phyloP scores from a whole-genome alignment of 345 rosid genomes.

The sweet orange (Citrus sinensis) region DNA sequence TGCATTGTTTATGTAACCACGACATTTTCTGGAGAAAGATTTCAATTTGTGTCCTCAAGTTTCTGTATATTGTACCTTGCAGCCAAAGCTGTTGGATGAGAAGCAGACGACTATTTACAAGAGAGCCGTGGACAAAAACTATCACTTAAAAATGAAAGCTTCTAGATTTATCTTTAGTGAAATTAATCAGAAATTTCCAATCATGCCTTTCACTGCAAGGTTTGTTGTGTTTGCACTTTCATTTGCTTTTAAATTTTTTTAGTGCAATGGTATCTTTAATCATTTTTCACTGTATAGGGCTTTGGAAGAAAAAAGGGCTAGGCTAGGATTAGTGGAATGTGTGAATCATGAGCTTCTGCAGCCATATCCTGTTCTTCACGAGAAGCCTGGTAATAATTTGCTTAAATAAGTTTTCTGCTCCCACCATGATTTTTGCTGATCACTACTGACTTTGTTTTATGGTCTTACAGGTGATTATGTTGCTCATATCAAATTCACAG shows the following conservation, averaged over 20 bases:
- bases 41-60: background rate
- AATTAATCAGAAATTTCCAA: constrained; percentile 71
- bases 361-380: constrained; percentile 95
- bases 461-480: constrained; percentile 65
- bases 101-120: constrained; percentile 91
- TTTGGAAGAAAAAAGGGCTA: constrained; percentile 94
- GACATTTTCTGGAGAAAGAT: too few species aligned
- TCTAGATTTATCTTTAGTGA: constrained; percentile 97
- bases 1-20: background rate
- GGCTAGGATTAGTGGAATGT: constrained; percentile 92
- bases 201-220: constrained; percentile 94
- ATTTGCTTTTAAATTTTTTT: background rate
- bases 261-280: background rate
- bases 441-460: background rate
- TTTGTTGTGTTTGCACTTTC: constrained; percentile 9
- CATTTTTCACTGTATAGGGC: constrained; percentile 42
- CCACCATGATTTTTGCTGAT: background rate
- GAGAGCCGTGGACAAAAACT: constrained; percentile 77
- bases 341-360: constrained; percentile 94
- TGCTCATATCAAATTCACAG: constrained; percentile 93
- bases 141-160: constrained; percentile 97
- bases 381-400: constrained; percentile 69
- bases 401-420: background rate
- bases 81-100: constrained; percentile 97
- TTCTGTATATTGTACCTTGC: constrained; percentile 25